These are phyloP conservation scores for Solanum neorickii DNA, from an alignment of 257 asterid genomes.

Conservation along the genomic window DNA sequence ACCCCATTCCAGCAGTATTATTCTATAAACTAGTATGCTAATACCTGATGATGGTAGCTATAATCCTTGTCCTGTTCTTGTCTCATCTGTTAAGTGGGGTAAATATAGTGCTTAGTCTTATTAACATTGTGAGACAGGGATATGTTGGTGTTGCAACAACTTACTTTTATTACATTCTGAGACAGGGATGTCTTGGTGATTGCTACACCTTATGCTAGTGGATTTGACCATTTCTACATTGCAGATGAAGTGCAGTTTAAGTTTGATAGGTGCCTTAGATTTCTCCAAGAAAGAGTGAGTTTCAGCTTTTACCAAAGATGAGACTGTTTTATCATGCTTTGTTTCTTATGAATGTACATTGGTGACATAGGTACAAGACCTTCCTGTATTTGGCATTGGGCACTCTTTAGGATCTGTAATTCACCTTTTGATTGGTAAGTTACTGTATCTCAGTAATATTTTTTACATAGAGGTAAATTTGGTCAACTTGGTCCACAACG, in stretches of 20 bases:
- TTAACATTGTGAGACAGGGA: not conserved
- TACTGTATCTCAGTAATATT: not conserved
- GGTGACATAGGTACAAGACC: conserved; percentile 47
- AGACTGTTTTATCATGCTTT: not conserved
- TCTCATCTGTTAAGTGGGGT: not conserved
- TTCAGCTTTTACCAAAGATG: conserved; percentile 3
- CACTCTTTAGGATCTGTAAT: conserved; percentile 89
- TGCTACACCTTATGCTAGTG: conserved; percentile 95
- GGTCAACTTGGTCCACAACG: conserved; percentile 1
- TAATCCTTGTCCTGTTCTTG: not conserved
- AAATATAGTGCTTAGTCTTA: not conserved
- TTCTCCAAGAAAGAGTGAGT: conserved; percentile 62
- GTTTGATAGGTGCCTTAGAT: conserved; percentile 72
- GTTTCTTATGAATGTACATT: conserved; percentile 7
- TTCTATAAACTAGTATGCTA: not conserved
- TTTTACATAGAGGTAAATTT: not conserved
- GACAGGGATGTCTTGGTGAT: conserved; percentile 76
- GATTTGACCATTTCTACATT: conserved; percentile 86
- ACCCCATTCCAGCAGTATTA: not conserved
- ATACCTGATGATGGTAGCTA: not conserved
- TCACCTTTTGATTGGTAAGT: conserved; percentile 83
- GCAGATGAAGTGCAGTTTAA: conserved; percentile 94
- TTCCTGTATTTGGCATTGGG: conserved; percentile 85
- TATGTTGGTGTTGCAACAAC: not conserved
- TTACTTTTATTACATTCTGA: conserved; percentile 15